phyloP scores from a whole-genome alignment of 2,329 filamentous ascomycete genomes.

The Aspergillus pseudoviridinutans region DNA sequence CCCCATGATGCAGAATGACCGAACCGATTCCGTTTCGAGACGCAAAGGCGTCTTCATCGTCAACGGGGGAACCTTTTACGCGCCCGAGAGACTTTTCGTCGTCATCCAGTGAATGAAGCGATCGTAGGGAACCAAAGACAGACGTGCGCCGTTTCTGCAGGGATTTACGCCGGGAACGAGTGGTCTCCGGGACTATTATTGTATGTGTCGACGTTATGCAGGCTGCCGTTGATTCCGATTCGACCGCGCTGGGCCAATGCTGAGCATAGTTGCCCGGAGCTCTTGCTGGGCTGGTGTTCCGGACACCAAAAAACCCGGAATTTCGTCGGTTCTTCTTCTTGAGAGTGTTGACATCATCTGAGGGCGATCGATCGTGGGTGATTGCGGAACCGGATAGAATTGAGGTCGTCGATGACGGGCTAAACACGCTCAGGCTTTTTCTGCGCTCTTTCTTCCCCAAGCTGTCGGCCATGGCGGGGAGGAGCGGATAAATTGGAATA shows the following conservation, averaged over 20 bases:
- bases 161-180: constrained; percentile 39
- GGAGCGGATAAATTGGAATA: constrained; percentile 5
- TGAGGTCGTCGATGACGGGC: constrained; percentile 23
- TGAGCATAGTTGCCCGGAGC: constrained; percentile 14
- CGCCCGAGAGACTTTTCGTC: constrained; percentile 51
- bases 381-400: constrained; percentile 14
- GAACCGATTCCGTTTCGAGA: constrained; percentile 37
- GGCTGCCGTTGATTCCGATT: constrained; percentile 20
- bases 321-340: constrained; percentile 35
- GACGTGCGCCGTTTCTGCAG: constrained; percentile 50
- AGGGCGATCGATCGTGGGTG: constrained; percentile 34
- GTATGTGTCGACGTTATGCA: constrained; percentile 20
- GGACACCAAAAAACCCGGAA: constrained; percentile 36
- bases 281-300: constrained; percentile 24
- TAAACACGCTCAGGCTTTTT: constrained; percentile 34
- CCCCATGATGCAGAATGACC: constrained; percentile 61
- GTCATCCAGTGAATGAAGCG: constrained; percentile 49
- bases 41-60: constrained; percentile 44
- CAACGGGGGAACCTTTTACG: constrained; percentile 45
- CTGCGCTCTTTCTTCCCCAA: constrained; percentile 32
- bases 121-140: constrained; percentile 57
- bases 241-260: constrained; percentile 26
- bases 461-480: constrained; percentile 29
- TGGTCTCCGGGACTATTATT: constrained; percentile 22
- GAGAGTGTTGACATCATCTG: constrained; percentile 32